Percentiles rank a stretch among this genome's conserved stretches.
Conservation (phyloP, 2,329 filamentous ascomycete genomes). For the Catunica adiposa region DNA sequence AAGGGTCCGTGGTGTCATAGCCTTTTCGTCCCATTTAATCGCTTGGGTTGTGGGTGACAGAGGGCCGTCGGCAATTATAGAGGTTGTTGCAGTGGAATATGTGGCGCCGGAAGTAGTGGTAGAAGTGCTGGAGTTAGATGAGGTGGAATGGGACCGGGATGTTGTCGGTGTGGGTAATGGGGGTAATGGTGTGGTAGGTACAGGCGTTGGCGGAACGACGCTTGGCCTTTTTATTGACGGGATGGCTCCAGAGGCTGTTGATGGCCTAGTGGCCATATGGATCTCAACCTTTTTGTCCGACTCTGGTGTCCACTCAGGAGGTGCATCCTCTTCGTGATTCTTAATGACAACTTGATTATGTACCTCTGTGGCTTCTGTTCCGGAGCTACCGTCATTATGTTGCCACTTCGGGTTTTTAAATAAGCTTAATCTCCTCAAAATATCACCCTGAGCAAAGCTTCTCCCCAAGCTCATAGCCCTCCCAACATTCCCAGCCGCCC, state of each 20-base stretch:
- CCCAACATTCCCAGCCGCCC: conserved; percentile 8
- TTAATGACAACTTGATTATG: not conserved
- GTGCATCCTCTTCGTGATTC: not conserved
- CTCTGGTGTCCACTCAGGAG: not conserved
- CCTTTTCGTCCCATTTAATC: not conserved
- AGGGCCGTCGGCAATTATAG: conserved; percentile 4
- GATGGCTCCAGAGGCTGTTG: conserved; percentile 8
- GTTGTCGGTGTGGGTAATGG: conserved; percentile 7
- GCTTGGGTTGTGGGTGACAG: not conserved
- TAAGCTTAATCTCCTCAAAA: conserved; percentile 12
- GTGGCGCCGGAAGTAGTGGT: conserved; percentile 7
- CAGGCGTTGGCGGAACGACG: not conserved
- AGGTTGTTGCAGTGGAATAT: conserved; percentile 11
- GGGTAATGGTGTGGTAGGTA: not conserved
- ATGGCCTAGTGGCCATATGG: not conserved
- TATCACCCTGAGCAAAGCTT: conserved; percentile 13
- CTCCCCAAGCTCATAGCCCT: conserved; percentile 12
- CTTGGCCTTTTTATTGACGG: not conserved
- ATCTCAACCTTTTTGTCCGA: not conserved
- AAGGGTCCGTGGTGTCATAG: not conserved
- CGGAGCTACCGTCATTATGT: not conserved
- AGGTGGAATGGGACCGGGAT: conserved; percentile 11
- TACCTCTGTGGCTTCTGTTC: not conserved
- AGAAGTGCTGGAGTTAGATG: conserved; percentile 10
- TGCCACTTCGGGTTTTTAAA: conserved; percentile 11